Percentiles rank a stretch among this genome's conserved stretches.
These are phyloP conservation scores for Trichoderma pleuroti DNA, from an alignment of 2,329 filamentous ascomycete species.

Conservation along the genomic window DNA sequence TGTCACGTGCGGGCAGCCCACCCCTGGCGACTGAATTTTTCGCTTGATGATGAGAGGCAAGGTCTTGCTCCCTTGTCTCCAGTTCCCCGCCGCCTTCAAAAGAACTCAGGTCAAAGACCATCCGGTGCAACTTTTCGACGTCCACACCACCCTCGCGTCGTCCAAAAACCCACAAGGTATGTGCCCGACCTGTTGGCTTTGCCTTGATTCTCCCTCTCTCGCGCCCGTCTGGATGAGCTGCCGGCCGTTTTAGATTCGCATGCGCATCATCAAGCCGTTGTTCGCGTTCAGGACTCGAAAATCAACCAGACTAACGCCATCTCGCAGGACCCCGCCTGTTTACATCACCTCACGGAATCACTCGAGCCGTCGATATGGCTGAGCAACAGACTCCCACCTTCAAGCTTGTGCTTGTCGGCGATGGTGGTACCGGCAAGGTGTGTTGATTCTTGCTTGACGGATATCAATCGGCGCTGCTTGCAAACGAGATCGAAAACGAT, in stretches of 20 bases:
- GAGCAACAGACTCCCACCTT: slow-evolving; percentile 67
- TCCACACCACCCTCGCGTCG: slow-evolving; percentile 33
- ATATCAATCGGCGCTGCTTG: background rate
- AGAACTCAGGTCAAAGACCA: slow-evolving; percentile 37
- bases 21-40: slow-evolving; percentile 42
- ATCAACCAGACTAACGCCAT: slow-evolving; percentile 33
- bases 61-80: slow-evolving; percentile 30
- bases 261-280: background rate
- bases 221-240: background rate
- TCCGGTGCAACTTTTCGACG: slow-evolving; percentile 34
- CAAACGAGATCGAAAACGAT: slow-evolving; percentile 36
- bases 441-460: slow-evolving; percentile 23
- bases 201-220: background rate
- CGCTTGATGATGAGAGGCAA: slow-evolving; percentile 28
- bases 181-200: slow-evolving; percentile 15
- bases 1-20: slow-evolving; percentile 36
- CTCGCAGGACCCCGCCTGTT: slow-evolving; percentile 45
- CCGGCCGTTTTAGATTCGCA: background rate
- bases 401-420: slow-evolving; percentile 99
- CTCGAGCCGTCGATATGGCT: slow-evolving; percentile 58
- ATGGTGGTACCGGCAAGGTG: slow-evolving; percentile 99
- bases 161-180: slow-evolving; percentile 25
- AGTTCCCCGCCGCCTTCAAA: slow-evolving; percentile 44
- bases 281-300: slow-evolving; percentile 1
- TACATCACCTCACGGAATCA: slow-evolving; percentile 37